Evolutionary conservation across 441 rosid genomes (phyloP), one percentile per base, ranked within the genome.

Genomic region (Manihot esculenta): DNA sequence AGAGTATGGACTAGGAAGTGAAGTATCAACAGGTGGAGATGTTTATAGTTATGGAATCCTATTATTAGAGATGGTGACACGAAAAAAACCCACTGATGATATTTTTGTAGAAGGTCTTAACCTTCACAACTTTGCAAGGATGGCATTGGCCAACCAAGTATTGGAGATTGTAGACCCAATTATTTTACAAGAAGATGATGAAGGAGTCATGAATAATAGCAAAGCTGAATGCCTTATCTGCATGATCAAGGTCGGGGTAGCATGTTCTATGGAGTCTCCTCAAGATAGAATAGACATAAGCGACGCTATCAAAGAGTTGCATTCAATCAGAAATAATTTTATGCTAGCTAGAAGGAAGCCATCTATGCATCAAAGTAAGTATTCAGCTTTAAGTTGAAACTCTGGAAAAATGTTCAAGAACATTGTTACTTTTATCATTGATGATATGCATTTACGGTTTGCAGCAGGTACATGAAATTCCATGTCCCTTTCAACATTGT

Each of bases 1-100:
- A 71, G 68, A 71, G 24, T 71, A 70, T 30, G 68, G 74, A 0
- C 5, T 71, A 38, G 68, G 68, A 71, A 62, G 74, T 51, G 51
- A 61, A 8, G 41, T 21, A 12, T 62, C 68, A 21, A 71, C 26
- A 5, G 23, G 33, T 12, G 68, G 68, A 21, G 74, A 62, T 71
- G 61, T 71, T 2, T 71, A 71, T 18, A 71, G 61, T 18, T 51
- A 67, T 67, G 61, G 61, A 3, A 67, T 67, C 18, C 5, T 67
- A 23, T 12, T 53, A 13, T 27, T 71, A 7, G 74, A 71, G 68
- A 71, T 71, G 50, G 7, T 62, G 33, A 50, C 59, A 21, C 21
- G 51, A 71, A 61, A 62, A 15, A 14, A 20, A 38, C 70, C 70
- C 2, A 53, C 33, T 0, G 35, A 23, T 21, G 11, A 38, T 3